Conservation (phyloP, 352 stramenopile species). For the Pythium apleroticum region DNA sequence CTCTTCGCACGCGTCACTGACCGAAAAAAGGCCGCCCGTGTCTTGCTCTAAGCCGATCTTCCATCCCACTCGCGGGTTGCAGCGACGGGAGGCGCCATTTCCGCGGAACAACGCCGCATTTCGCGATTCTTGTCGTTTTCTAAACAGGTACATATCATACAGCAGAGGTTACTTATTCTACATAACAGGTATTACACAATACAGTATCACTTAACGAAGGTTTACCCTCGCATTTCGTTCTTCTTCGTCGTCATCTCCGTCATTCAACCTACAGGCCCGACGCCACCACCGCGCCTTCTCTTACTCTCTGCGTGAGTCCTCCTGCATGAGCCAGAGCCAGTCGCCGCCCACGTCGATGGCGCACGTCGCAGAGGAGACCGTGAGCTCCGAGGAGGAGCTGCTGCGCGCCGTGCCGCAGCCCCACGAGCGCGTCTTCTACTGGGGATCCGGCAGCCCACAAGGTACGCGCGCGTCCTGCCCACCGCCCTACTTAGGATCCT, state of each 20-base stretch:
- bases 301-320: not conserved
- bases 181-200: not conserved
- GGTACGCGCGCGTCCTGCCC: no score
- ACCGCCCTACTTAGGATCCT: not conserved
- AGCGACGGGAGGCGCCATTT: no score
- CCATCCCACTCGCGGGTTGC: no score
- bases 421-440: conserved; percentile 80
- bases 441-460: conserved; percentile 81
- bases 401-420: conserved; percentile 50
- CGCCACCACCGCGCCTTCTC: not conserved
- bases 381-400: conserved; percentile 60
- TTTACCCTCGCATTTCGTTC: not conserved
- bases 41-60: no score
- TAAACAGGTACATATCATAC: not conserved
- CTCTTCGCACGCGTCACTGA: no score
- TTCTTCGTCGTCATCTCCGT: conserved; percentile 4
- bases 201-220: conserved; percentile 2
- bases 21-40: no score
- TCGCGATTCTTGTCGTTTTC: no score
- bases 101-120: no score
- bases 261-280: not conserved
- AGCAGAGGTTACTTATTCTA: conserved; percentile 1
- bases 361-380: conserved; percentile 16
- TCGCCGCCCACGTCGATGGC: not conserved
- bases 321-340: not conserved